phyloP scores from a whole-genome alignment of 2,329 filamentous ascomycete genomes.

The Pseudogymnoascus sp. region DNA sequence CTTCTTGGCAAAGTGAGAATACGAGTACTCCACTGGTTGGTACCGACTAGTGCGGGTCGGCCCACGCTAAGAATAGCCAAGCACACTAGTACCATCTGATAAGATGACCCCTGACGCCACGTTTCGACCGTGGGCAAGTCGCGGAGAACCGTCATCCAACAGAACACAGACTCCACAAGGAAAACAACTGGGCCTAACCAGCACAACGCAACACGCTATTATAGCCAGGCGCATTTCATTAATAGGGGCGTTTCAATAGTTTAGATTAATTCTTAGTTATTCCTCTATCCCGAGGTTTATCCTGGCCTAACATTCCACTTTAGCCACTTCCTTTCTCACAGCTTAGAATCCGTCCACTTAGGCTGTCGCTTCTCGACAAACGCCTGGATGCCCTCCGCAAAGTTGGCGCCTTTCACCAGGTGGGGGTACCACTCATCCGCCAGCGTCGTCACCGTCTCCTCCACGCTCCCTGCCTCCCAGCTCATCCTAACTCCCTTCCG shows the following conservation, averaged over 20 bases:
- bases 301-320: not conserved
- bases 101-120: not conserved
- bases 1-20: not conserved
- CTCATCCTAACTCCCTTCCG: slow-evolving; percentile 16
- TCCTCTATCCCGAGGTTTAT: not conserved
- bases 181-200: not conserved
- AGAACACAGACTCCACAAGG: slow-evolving; percentile 4
- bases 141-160: slow-evolving; percentile 1
- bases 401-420: slow-evolving; percentile 59
- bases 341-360: slow-evolving; percentile 54
- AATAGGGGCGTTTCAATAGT: not conserved
- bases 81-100: not conserved
- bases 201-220: not conserved
- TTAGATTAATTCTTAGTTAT: slow-evolving; percentile 8
- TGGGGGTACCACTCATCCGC: slow-evolving; percentile 48
- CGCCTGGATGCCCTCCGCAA: slow-evolving; percentile 62
- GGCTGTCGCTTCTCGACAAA: slow-evolving; percentile 68
- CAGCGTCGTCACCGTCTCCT: slow-evolving; percentile 28
- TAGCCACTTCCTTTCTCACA: slow-evolving; percentile 26
- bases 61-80: not conserved
- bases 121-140: not conserved
- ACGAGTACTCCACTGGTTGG: not conserved
- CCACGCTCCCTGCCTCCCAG: slow-evolving; percentile 20
- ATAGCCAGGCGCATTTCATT: not conserved
- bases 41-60: not conserved